Percentiles rank a stretch among this genome's conserved stretches.
Evolutionary conservation across 805 yeast species (phyloP).

Genomic region (Zygosaccharomyces gambellarensis): DNA sequence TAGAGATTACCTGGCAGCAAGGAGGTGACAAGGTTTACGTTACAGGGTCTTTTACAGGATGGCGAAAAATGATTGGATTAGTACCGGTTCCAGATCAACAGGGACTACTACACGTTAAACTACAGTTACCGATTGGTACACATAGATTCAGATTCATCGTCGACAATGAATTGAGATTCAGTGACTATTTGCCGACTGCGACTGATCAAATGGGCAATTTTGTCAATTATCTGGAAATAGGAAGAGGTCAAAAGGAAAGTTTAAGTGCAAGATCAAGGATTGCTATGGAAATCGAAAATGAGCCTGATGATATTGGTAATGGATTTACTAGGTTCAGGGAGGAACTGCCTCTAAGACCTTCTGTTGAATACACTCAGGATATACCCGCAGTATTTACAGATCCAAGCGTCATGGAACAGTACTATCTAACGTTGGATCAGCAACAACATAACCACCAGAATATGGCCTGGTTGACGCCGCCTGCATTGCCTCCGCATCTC

Average conservation of each 20-base stretch:
- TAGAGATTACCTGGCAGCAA: constrained; percentile 86
- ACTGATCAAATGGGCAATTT: constrained; percentile 96
- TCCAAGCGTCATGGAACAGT: constrained; percentile 83
- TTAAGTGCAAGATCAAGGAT: constrained; percentile 51
- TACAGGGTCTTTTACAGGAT: constrained; percentile 95
- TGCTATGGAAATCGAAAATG: constrained; percentile 35
- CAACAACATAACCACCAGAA: constrained; percentile 55
- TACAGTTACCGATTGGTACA: constrained; percentile 83
- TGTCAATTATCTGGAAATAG: constrained; percentile 82
- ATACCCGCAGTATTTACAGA: constrained; percentile 83
- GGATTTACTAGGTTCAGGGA: constrained; percentile 76
- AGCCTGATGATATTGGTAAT: constrained; percentile 67
- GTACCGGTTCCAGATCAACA: constrained; percentile 38
- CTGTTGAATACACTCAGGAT: constrained; percentile 49
- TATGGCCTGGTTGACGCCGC: constrained; percentile 75
- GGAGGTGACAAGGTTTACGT: constrained; percentile 96
- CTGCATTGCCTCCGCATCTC: constrained; percentile 93
- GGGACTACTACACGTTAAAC: constrained; percentile 52
- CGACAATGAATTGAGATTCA: constrained; percentile 85
- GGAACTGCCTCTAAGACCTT: constrained; percentile 37
- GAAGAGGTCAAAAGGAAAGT: constrained; percentile 33
- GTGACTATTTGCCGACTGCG: constrained; percentile 90
- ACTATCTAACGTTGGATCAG: constrained; percentile 70
- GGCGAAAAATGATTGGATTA: constrained; percentile 96
- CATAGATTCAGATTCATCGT: constrained; percentile 91